Evolutionary conservation across 352 stramenopile genomes (phyloP).

Genomic region (Globisporangium viniferum): DNA sequence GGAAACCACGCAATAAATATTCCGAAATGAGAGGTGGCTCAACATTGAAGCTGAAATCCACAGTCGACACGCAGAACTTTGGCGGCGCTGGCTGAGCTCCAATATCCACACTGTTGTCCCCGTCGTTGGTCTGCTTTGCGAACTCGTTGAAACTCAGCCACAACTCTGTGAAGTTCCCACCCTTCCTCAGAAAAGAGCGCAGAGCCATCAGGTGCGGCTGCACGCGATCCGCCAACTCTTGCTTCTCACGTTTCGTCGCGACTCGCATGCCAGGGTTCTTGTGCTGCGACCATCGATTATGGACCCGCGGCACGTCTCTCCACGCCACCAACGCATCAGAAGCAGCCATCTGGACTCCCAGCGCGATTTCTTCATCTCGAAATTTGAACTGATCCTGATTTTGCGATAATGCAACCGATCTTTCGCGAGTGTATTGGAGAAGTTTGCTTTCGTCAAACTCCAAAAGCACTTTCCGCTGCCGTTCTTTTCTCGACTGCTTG

Average conservation of each 20-base stretch:
- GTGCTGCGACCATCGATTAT: conserved; percentile 26
- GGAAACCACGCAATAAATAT: conserved; percentile 71
- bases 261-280: conserved; percentile 16
- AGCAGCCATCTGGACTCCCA: conserved; percentile 46
- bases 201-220: conserved; percentile 41
- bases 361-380: conserved; percentile 42
- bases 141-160: conserved; percentile 53
- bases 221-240: conserved; percentile 29
- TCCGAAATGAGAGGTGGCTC: conserved; percentile 60
- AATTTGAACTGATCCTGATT: not conserved
- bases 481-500: conserved; percentile 34
- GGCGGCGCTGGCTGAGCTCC: conserved; percentile 11
- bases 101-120: conserved; percentile 7
- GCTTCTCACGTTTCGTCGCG: conserved; percentile 32
- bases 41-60: conserved; percentile 52
- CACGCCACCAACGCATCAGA: conserved; percentile 48
- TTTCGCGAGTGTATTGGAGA: conserved; percentile 18
- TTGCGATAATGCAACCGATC: conserved; percentile 18
- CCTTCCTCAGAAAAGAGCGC: conserved; percentile 20
- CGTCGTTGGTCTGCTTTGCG: conserved; percentile 6
- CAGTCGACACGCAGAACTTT: conserved; percentile 47
- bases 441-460: conserved; percentile 39
- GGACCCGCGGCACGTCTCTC: conserved; percentile 29
- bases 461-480: conserved; percentile 38
- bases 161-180: not conserved